These are phyloP conservation scores for Leucocoprinus leucothites DNA, from an alignment of 768 basidiomycete genomes.

Conservation along the genomic window DNA sequence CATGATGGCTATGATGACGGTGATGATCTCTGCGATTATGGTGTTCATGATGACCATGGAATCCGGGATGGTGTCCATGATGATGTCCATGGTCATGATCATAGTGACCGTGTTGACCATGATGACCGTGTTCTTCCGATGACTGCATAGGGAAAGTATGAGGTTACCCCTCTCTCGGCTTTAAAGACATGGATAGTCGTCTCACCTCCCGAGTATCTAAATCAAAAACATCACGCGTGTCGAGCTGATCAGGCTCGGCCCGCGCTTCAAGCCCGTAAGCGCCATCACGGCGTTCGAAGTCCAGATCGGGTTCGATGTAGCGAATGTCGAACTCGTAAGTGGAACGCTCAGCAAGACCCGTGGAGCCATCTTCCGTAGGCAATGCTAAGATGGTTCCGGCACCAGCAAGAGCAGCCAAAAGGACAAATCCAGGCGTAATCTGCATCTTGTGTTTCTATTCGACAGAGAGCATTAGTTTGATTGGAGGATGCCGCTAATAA, in stretches of 20 bases:
- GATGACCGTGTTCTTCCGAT: too few relatives aligned
- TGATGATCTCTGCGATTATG: too few relatives aligned
- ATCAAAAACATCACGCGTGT: neutral
- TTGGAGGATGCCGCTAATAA: too few relatives aligned
- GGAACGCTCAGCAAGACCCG: too few relatives aligned
- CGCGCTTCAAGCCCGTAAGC: neutral
- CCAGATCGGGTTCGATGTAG: neutral
- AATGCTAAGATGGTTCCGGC: neutral
- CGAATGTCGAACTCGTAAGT: neutral
- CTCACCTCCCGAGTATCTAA: neutral
- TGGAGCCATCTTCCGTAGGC: too few relatives aligned
- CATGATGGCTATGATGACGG: neutral
- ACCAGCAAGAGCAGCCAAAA: neutral
- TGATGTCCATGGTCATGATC: too few relatives aligned
- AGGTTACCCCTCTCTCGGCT: too few relatives aligned
- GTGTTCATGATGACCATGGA: too few relatives aligned
- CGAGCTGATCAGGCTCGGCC: neutral
- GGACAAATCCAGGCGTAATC: slow-evolving; percentile 2
- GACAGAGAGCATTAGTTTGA: too few relatives aligned
- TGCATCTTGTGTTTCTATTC: slow-evolving; percentile 1
- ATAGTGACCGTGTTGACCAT: too few relatives aligned
- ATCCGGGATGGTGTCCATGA: too few relatives aligned
- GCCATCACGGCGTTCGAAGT: neutral
- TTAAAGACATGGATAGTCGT: neutral
- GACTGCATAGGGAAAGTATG: too few relatives aligned